Conservation (phyloP, 306 rosid genomes). For the Cicer arietinum region DNA sequence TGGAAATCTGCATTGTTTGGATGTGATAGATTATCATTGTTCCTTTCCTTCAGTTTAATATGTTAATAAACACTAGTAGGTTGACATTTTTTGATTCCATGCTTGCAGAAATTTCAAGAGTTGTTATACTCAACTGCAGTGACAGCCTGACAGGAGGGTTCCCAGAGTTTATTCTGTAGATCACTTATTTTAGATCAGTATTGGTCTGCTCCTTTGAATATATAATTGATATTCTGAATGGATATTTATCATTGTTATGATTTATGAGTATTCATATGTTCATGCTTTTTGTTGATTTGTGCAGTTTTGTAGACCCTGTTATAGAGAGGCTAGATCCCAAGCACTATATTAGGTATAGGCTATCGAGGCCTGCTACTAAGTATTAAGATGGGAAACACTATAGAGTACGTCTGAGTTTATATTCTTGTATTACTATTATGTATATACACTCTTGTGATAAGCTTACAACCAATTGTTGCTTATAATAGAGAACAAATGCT, state of each 20-base stretch:
- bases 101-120: constrained; percentile 75
- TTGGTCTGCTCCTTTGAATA: constrained; percentile 10
- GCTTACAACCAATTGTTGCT: neutral
- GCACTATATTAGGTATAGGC: constrained; percentile 77
- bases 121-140: constrained; percentile 59
- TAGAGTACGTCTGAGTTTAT: constrained; percentile 64
- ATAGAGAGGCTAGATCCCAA: constrained; percentile 88
- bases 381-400: constrained; percentile 89
- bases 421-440: constrained; percentile 29
- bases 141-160: constrained; percentile 70
- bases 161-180: constrained; percentile 25
- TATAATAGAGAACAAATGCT: neutral
- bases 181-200: neutral
- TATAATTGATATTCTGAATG: neutral
- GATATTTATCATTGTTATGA: neutral
- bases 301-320: constrained; percentile 97
- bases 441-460: neutral
- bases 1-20: constrained; percentile 26
- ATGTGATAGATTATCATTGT: constrained; percentile 11
- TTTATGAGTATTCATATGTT: constrained; percentile 29
- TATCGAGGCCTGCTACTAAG: constrained; percentile 89
- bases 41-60: constrained; percentile 18
- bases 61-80: neutral
- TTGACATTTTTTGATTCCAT: constrained; percentile 42
- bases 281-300: constrained; percentile 43